phyloP scores from a whole-genome alignment of 306 rosid genomes.

The Purshia tridentata region DNA sequence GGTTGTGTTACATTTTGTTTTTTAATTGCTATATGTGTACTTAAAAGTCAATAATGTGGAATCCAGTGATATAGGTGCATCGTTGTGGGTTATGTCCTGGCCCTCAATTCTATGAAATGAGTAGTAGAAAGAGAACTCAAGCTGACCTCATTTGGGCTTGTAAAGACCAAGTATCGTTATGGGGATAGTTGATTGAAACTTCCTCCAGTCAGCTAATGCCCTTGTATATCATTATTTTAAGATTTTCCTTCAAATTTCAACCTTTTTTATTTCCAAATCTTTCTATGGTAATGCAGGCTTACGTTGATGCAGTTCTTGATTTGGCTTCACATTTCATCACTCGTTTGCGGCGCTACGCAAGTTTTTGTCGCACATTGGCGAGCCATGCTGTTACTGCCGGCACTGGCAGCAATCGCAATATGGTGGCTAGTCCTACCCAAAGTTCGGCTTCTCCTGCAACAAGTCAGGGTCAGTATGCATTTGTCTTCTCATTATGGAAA shows the following conservation, averaged over 20 bases:
- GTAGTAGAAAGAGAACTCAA: neutral
- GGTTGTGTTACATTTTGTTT: neutral
- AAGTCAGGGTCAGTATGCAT: conserved; percentile 67
- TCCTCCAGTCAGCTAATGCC: neutral
- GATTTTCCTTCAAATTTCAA: neutral
- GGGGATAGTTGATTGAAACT: neutral
- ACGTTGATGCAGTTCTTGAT: conserved; percentile 96
- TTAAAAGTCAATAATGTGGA: neutral
- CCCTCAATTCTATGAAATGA: neutral
- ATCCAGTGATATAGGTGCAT: neutral
- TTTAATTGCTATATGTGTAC: neutral
- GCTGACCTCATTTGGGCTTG: conserved; percentile 5
- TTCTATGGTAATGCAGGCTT: conserved; percentile 65
- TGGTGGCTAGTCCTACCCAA: conserved; percentile 94
- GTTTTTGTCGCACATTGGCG: conserved; percentile 98
- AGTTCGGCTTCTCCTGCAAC: conserved; percentile 82
- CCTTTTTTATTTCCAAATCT: conserved; percentile 16
- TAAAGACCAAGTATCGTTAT: neutral
- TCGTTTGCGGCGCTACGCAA: conserved; percentile 95
- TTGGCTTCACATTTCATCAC: conserved; percentile 98
- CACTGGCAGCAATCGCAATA: conserved; percentile 81
- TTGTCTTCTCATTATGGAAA: conserved; percentile 3
- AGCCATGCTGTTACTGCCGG: conserved; percentile 96
- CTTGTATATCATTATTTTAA: neutral
- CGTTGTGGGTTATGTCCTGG: neutral